Percentiles rank a stretch among this genome's conserved stretches.
phyloP scores from a whole-genome alignment of 2,329 filamentous ascomycete species.

The Penicillium sp. region DNA sequence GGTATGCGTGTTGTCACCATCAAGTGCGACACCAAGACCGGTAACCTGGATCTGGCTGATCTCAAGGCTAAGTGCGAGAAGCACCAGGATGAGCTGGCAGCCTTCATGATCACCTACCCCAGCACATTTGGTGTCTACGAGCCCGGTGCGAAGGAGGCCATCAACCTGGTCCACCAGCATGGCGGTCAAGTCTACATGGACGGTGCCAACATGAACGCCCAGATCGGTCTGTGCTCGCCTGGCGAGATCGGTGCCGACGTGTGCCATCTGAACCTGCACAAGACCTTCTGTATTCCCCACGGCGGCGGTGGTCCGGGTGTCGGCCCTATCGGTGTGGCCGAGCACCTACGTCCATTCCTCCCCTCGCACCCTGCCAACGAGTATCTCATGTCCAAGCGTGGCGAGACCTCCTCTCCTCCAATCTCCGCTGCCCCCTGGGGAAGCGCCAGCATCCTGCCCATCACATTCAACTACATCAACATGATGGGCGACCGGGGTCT shows the following conservation, averaged over 20 bases:
- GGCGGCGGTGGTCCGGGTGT: slow-evolving; percentile 93
- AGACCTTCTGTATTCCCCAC: slow-evolving; percentile 98
- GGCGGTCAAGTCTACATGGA: slow-evolving; percentile 99
- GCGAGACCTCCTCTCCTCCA: slow-evolving; percentile 60
- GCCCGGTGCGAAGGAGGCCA: slow-evolving; percentile 82
- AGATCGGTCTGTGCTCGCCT: slow-evolving; percentile 92
- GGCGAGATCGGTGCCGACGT: slow-evolving; percentile 96
- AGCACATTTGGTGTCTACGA: slow-evolving; percentile 96
- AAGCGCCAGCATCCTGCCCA: slow-evolving; percentile 88
- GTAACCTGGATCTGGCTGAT: slow-evolving; percentile 86
- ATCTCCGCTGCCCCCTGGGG: slow-evolving; percentile 85
- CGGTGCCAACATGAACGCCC: slow-evolving; percentile 97
- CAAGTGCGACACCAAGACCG: slow-evolving; percentile 85
- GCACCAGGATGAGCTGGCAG: slow-evolving; percentile 80
- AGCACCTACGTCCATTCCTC: slow-evolving; percentile 76
- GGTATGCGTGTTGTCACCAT: slow-evolving; percentile 92
- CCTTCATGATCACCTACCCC: slow-evolving; percentile 97
- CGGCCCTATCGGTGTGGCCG: slow-evolving; percentile 88
- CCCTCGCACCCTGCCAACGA: slow-evolving; percentile 70
- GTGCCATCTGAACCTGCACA: slow-evolving; percentile 96
- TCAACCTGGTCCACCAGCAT: slow-evolving; percentile 80
- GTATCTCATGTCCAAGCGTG: slow-evolving; percentile 44
- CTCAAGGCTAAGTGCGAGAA: slow-evolving; percentile 87
- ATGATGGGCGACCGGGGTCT: slow-evolving; percentile 87
- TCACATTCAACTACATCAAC: slow-evolving; percentile 93